Evolutionary conservation across 148 eudicot species (phyloP).

Genomic region (Drosera capensis): DNA sequence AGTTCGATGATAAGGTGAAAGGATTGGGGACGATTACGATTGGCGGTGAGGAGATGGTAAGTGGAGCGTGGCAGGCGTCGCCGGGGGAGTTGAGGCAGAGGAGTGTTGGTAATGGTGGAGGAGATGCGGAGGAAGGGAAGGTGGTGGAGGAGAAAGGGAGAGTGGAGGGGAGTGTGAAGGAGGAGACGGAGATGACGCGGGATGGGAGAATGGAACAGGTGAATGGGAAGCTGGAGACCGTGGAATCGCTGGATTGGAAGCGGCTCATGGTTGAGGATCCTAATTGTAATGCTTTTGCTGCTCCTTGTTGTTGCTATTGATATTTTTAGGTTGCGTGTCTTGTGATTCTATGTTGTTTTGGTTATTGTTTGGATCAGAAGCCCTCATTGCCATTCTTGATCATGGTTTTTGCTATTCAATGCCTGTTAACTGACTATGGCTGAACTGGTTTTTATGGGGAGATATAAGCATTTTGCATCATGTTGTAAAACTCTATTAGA

Average conservation of each 20-base stretch:
- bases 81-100: constrained; percentile 43
- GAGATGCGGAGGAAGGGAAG: constrained; percentile 5
- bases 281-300: constrained; percentile 29
- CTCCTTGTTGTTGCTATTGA: constrained; percentile 1
- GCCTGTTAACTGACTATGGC: no score
- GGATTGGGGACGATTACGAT: background rate
- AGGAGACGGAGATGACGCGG: constrained; percentile 11
- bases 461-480: no score
- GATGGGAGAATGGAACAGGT: constrained; percentile 15
- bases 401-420: no score
- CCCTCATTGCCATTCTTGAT: no score
- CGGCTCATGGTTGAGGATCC: constrained; percentile 51
- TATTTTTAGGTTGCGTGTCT: no score
- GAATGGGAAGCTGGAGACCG: constrained; percentile 45
- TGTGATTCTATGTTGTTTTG: no score
- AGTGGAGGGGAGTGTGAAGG: constrained; percentile 11
- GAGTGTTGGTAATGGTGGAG: constrained; percentile 20
- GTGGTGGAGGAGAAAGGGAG: constrained; percentile 5
- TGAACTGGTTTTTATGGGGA: no score
- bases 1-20: background rate
- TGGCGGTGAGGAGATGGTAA: constrained; percentile 13
- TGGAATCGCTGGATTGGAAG: constrained; percentile 66
- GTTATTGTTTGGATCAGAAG: no score
- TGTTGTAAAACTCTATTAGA: no score
- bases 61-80: constrained; percentile 16